Evolutionary conservation across 2,329 filamentous ascomycete genomes (phyloP), one percentile per base, ranked within the genome.

Genomic region (Septoria petroselini): DNA sequence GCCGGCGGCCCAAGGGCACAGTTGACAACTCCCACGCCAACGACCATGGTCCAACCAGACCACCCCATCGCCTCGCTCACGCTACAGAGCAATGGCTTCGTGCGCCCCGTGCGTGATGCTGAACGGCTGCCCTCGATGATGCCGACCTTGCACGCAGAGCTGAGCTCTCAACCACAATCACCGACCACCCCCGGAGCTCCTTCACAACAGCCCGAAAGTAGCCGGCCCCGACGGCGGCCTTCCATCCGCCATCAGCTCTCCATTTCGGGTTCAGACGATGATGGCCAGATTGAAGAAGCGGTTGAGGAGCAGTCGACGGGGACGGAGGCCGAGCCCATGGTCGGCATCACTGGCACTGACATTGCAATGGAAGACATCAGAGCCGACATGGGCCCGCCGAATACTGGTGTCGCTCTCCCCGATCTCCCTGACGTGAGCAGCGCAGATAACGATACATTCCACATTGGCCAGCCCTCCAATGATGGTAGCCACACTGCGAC

Each of bases 171-270:
- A 66, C 93, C 93, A 7, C 87, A 91, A 50, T 96, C 90, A 9
- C 90, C 90, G 1, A 93, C 88, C 5, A 95, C 90, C 1, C 90
- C 90, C 11, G 77, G 86, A 37, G 85, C 85, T 39, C 82, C 85
- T 1, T 74, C 83, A 19, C 71, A 76, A 41, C 85, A 71, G 48
- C 55, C 71, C 62, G 65, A 62, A 23, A 73, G 69, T 50, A 71
- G 72, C 37, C 76, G 83, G 51, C 73, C 80, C 14, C 78, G 85
- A 43, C 79, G 88, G 62, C 81, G 91, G 29, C 89, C 90, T 27
- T 90, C 89, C 0, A 93, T 96, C 60, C 83, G 89, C 51, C 91
- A 96, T 63, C 90, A 95, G 64, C 82, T 86, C 55, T 96, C 91
- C 14, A 79, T 79, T 41, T 93, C 87, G n/a, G 87, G 83, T 4